Base-by-base conservation (phyloP, 2,329 filamentous ascomycete genomes). In the Talaromyces sp. region DNA sequence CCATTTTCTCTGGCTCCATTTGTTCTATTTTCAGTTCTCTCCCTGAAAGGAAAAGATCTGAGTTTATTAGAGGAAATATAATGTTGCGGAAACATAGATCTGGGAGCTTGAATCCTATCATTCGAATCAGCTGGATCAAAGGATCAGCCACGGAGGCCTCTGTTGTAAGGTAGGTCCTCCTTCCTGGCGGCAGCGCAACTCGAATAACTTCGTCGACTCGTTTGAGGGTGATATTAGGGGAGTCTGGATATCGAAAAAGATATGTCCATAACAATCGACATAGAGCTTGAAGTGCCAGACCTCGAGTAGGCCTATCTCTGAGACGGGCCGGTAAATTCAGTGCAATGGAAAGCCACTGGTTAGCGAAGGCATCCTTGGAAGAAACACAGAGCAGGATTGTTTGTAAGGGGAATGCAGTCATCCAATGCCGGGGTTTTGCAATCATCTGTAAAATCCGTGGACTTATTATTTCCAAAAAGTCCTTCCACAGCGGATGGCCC, bases 221-320 rank as follows among this genome's bases (percentile, higher is more conserved):
- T 68, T 90, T 88, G 47, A 87, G 83, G 2, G 89, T 89, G 35
- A 84, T 84, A 63, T 88, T 86, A 1, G 86, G 81, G 10, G 87
- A 85, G 68, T 99, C 95, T 5, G 86, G 87, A 57, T 88, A 89
- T 60, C 94, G 89, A 76, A 96, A 97, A 3, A 99, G 83, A 76
- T 97, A 98, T 0, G 93, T 94, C 95, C 95, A 99, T 4, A 97
- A 84, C 31, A 99, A 81, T 62, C 94, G 89, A 45, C 93, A 96
- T 59, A 97, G 89, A 15, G 94, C 93, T 74, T 97, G 92, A 27
- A 99, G 84, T 64, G 93, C 93, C 41, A 93, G 85, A 3, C 90
- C 89, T 69, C 92, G 87, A 3, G 91, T 89, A 39, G 85, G 83
- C 33, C 93, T 88, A 75, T 99, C 95, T 74, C 96, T 97, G 50